phyloP scores from a whole-genome alignment of 1,284 basidiomycete species.

The Phlebopus sp. region DNA sequence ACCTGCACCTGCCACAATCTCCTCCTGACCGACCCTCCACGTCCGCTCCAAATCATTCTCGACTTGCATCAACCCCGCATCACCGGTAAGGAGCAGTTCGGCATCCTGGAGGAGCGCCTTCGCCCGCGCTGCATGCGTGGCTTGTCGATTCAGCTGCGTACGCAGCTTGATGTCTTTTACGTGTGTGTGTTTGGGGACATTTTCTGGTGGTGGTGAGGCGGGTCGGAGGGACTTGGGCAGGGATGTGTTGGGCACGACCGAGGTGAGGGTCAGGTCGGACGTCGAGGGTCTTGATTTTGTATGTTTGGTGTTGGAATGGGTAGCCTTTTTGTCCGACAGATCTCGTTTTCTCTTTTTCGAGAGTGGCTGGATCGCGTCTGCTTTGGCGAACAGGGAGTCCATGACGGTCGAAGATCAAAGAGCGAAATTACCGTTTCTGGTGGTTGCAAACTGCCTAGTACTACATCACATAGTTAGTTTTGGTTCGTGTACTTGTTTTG shows the following conservation, averaged over 20 bases:
- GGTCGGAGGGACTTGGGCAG: conserved; percentile 61
- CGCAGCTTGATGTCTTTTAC: too few relatives aligned
- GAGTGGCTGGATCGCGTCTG: conserved; percentile 55
- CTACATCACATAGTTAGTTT: too few relatives aligned
- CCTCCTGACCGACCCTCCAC: conserved; percentile 83
- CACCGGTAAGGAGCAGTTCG: too few relatives aligned
- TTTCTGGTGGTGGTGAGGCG: conserved; percentile 40
- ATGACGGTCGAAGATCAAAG: too few relatives aligned
- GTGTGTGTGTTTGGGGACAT: conserved; percentile 45
- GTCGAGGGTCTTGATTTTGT: too few relatives aligned
- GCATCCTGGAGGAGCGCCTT: too few relatives aligned
- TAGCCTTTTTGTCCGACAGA: conserved; percentile 15
- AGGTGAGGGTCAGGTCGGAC: conserved; percentile 55
- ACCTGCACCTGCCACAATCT: conserved; percentile 72
- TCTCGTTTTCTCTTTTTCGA: conserved; percentile 39
- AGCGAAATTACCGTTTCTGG: too few relatives aligned
- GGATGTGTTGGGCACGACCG: conserved; percentile 54
- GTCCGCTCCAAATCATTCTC: conserved; percentile 85
- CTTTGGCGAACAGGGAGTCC: conserved; percentile 72
- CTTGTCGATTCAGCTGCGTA: conserved; percentile 61
- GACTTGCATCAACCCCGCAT: conserved; percentile 67
- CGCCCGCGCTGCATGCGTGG: conserved; percentile 53
- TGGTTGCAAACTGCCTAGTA: too few relatives aligned
- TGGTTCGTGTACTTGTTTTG: too few relatives aligned
- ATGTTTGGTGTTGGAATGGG: conserved; percentile 4